These are phyloP conservation scores for Saccharomyces hybrid DNA, from an alignment of 1,139 yeast species.

Conservation along the genomic window DNA sequence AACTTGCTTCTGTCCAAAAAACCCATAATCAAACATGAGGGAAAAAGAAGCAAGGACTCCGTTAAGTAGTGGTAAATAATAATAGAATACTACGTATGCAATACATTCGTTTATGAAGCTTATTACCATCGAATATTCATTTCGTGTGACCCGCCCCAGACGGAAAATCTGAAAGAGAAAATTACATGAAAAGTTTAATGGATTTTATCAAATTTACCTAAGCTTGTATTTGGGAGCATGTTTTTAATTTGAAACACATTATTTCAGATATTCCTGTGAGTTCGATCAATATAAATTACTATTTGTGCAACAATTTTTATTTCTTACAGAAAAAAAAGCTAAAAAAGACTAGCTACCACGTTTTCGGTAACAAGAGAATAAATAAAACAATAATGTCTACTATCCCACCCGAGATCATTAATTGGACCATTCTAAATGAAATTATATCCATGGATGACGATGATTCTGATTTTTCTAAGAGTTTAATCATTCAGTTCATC, in stretches of 20 bases:
- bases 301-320: not conserved
- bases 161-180: not conserved
- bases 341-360: not conserved
- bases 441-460: constrained; percentile 91
- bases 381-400: constrained; percentile 11
- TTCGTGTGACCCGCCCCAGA: not conserved
- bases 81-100: not conserved
- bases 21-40: constrained; percentile 60
- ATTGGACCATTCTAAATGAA: constrained; percentile 85
- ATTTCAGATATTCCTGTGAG: not conserved
- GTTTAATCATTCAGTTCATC: constrained; percentile 72
- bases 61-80: constrained; percentile 12
- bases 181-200: not conserved
- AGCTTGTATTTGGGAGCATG: not conserved
- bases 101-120: not conserved
- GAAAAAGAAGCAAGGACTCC: constrained; percentile 28
- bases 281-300: not conserved
- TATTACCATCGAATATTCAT: not conserved
- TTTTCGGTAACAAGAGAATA: not conserved
- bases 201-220: not conserved
- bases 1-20: constrained; percentile 52
- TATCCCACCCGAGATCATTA: constrained; percentile 56
- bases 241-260: not conserved
- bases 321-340: not conserved
- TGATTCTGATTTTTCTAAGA: constrained; percentile 66